These are phyloP conservation scores for Pseudonitzschia pungens DNA, from an alignment of 108 stramenopile species.

Conservation along the genomic window DNA sequence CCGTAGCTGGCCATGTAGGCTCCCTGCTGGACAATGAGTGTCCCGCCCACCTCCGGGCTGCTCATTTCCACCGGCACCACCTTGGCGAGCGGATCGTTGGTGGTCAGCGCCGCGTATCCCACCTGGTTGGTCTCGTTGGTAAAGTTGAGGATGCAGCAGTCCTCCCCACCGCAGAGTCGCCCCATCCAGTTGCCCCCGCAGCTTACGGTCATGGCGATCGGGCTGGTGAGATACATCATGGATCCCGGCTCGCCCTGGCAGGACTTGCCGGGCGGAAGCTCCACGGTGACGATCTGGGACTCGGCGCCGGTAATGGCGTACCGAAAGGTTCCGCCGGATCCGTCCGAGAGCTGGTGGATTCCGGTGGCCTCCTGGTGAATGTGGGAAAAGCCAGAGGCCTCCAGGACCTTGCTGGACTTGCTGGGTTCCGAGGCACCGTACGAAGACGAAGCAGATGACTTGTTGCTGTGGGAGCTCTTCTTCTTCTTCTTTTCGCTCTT, in stretches of 20 bases:
- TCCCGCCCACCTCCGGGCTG: slow-evolving; percentile 28
- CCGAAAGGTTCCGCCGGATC: background rate
- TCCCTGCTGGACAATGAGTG: slow-evolving; percentile 45
- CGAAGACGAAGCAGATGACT: background rate
- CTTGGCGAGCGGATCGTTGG: slow-evolving; percentile 55
- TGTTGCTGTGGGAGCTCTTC: background rate
- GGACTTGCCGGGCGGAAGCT: slow-evolving; percentile 32
- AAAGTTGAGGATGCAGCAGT: slow-evolving; percentile 49
- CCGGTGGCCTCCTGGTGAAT: background rate
- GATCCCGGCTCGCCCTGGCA: slow-evolving; percentile 57
- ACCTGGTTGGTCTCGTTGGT: slow-evolving; percentile 7
- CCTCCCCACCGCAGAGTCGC: slow-evolving; percentile 48
- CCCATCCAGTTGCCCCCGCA: slow-evolving; percentile 35
- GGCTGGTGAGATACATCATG: slow-evolving; percentile 52
- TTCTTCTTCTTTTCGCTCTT: slow-evolving; percentile 27
- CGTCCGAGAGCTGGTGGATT: background rate
- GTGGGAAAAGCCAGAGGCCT: background rate
- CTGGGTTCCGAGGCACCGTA: background rate
- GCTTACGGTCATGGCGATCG: slow-evolving; percentile 22
- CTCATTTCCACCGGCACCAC: slow-evolving; percentile 53
- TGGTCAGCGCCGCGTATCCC: slow-evolving; percentile 45
- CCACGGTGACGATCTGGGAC: slow-evolving; percentile 41
- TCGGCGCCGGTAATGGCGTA: slow-evolving; percentile 12
- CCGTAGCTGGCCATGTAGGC: slow-evolving; percentile 57
- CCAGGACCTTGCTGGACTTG: background rate